Conservation (phyloP, 768 basidiomycete genomes). For the Panellus pusillus region DNA sequence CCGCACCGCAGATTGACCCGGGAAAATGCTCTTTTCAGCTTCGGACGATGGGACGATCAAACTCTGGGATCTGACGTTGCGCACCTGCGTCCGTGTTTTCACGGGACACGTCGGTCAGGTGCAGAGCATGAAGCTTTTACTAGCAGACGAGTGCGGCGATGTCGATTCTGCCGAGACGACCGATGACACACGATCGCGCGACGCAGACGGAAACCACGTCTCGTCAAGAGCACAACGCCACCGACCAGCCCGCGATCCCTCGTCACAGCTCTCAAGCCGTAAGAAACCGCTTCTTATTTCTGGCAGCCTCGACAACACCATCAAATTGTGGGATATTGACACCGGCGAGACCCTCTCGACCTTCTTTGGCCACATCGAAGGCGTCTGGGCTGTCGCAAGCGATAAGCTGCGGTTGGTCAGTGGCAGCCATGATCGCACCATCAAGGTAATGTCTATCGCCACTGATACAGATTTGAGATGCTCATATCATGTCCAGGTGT, state of each 20-base stretch:
- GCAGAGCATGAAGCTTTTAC: conserved; percentile 82
- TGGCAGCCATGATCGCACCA: conserved; percentile 94
- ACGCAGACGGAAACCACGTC: conserved; percentile 6
- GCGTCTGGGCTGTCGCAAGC: conserved; percentile 94
- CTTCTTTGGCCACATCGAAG: conserved; percentile 96
- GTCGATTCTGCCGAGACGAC: conserved; percentile 24
- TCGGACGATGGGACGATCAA: conserved; percentile 93
- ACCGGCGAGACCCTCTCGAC: conserved; percentile 75
- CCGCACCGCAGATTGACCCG: conserved; percentile 58
- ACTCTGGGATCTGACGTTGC: conserved; percentile 86
- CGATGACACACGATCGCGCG: conserved; percentile 23
- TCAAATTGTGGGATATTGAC: conserved; percentile 95
- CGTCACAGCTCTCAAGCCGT: conserved; percentile 24
- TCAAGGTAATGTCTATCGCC: conserved; percentile 63
- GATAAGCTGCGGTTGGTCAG: conserved; percentile 91
- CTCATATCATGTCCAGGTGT: conserved; percentile 58
- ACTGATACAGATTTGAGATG: conserved; percentile 5
- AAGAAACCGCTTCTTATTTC: conserved; percentile 80
- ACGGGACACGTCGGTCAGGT: conserved; percentile 93
- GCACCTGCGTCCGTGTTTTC: conserved; percentile 82
- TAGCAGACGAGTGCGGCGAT: conserved; percentile 56
- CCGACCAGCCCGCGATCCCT: conserved; percentile 7
- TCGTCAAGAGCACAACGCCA: neutral
- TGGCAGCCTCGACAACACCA: conserved; percentile 91
- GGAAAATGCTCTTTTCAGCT: conserved; percentile 98